phyloP scores from a whole-genome alignment of 257 asterid genomes.

The Nicotiana tomentosiformis region DNA sequence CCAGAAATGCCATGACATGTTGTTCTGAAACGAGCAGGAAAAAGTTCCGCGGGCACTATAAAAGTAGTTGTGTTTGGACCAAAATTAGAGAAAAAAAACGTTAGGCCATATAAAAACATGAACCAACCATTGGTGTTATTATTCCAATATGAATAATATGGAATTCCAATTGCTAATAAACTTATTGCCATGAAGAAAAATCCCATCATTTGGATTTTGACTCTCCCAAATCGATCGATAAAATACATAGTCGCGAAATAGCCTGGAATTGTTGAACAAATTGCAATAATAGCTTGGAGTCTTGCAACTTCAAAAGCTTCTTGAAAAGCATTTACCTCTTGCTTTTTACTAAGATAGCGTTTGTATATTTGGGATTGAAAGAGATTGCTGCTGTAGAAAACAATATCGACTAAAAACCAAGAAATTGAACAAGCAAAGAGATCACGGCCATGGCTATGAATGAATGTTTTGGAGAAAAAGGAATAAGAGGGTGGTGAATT shows the following conservation, averaged over 20 bases:
- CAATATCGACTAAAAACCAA: conserved; percentile 49
- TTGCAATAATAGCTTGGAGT: conserved; percentile 46
- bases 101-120: conserved; percentile 40
- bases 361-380: conserved; percentile 38
- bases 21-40: conserved; percentile 52
- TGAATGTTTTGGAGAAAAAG: conserved; percentile 34
- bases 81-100: conserved; percentile 49
- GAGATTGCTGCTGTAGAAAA: conserved; percentile 48
- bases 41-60: conserved; percentile 54
- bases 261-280: conserved; percentile 53
- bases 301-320: conserved; percentile 39
- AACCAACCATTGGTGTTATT: conserved; percentile 20
- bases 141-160: conserved; percentile 27
- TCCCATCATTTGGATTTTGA: conserved; percentile 44
- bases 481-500: conserved; percentile 18
- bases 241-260: conserved; percentile 45
- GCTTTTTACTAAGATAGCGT: not conserved
- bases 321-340: conserved; percentile 22
- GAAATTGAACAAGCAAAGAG: conserved; percentile 40
- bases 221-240: conserved; percentile 52
- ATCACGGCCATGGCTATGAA: conserved; percentile 46
- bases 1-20: conserved; percentile 53
- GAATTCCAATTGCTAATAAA: conserved; percentile 38
- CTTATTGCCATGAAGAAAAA: conserved; percentile 42
- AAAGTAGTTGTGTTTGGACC: conserved; percentile 61